phyloP scores from a whole-genome alignment of 2,329 filamentous ascomycete genomes.

The Ramichloridium luteum region DNA sequence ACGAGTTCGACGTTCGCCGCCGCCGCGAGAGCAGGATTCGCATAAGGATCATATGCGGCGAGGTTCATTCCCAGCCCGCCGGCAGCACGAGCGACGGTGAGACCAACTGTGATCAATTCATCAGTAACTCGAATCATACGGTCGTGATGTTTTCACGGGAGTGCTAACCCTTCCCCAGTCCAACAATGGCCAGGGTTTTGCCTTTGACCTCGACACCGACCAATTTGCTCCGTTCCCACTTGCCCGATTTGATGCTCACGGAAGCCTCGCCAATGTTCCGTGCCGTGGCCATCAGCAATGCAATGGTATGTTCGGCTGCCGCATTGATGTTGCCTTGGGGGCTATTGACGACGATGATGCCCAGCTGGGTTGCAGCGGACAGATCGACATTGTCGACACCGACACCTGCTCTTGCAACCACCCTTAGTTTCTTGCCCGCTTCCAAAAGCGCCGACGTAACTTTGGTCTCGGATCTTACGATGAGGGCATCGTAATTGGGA shows the following conservation, averaged over 20 bases:
- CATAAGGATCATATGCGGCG: conserved; percentile 64
- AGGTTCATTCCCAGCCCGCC: conserved; percentile 67
- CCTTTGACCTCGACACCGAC: conserved; percentile 68
- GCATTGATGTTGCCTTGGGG: conserved; percentile 71
- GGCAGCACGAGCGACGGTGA: conserved; percentile 69
- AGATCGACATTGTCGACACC: conserved; percentile 77
- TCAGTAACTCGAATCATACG: neutral
- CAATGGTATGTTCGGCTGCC: conserved; percentile 35
- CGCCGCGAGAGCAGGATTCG: conserved; percentile 57
- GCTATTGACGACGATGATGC: conserved; percentile 55
- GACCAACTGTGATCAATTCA: conserved; percentile 44
- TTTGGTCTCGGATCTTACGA: conserved; percentile 71
- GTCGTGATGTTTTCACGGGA: conserved; percentile 5
- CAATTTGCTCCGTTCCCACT: conserved; percentile 63
- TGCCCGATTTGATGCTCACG: conserved; percentile 54
- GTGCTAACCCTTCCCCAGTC: conserved; percentile 71
- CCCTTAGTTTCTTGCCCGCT: conserved; percentile 56
- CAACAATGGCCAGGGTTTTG: conserved; percentile 65
- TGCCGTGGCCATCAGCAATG: conserved; percentile 60
- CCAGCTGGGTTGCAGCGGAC: conserved; percentile 55
- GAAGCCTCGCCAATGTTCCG: conserved; percentile 61
- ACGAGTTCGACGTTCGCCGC: conserved; percentile 47
- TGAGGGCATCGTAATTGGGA: conserved; percentile 59
- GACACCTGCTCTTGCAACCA: conserved; percentile 69
- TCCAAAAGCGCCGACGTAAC: conserved; percentile 57